Percentiles rank a stretch among this genome's conserved stretches.
Conservation (phyloP, 176 grass and related monocot genomes). For the Triticum turgidum region DNA sequence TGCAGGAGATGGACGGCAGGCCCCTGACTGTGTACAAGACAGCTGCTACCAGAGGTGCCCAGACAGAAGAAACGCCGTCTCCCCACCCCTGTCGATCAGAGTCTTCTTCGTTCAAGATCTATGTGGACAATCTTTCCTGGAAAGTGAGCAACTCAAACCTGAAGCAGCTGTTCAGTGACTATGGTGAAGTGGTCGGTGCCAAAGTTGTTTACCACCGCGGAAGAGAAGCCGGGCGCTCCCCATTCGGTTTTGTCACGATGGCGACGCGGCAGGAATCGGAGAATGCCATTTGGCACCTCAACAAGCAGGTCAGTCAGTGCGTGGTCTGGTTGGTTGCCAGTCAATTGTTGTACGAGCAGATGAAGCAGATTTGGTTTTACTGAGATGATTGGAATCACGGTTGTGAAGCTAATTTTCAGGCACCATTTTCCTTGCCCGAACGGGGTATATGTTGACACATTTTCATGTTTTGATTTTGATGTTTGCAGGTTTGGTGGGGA, state of each 20-base stretch:
- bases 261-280: conserved; percentile 62
- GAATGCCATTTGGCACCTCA: conserved; percentile 77
- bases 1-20: conserved; percentile 65
- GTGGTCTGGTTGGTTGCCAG: not conserved
- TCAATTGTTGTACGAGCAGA: not conserved
- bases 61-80: not conserved
- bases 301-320: conserved; percentile 62
- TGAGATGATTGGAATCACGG: too few relatives aligned
- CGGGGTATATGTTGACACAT: not conserved
- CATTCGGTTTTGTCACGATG: conserved; percentile 82
- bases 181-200: conserved; percentile 68
- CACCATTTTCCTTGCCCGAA: too few relatives aligned
- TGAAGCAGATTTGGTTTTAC: not conserved
- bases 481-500: not conserved
- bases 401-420: too few relatives aligned
- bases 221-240: conserved; percentile 59
- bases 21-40: conserved; percentile 42
- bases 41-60: not conserved
- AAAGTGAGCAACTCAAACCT: conserved; percentile 63
- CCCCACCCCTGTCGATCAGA: not conserved
- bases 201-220: conserved; percentile 54
- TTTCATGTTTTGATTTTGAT: not conserved
- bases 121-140: conserved; percentile 78
- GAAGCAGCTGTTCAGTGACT: conserved; percentile 68
- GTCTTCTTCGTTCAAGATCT: conserved; percentile 48